Conservation (phyloP, 2,329 filamentous ascomycete genomes). For the Arthrobotrys sinensis region DNA sequence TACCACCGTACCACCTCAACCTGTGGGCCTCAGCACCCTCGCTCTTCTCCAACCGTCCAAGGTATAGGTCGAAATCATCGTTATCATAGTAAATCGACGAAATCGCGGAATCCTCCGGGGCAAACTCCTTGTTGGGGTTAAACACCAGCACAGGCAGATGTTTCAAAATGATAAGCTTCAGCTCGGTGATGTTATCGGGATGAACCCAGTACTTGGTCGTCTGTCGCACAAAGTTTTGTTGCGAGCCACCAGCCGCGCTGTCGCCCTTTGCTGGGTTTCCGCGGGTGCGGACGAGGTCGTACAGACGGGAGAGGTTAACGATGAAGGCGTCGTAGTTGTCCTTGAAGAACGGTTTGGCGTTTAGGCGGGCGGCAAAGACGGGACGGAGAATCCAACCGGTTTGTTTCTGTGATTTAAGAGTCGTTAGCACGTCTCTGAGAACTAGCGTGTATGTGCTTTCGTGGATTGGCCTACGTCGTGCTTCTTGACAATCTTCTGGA, state of each 20-base stretch:
- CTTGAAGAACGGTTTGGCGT: conserved; percentile 98
- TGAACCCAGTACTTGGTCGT: conserved; percentile 99
- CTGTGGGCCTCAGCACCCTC: conserved; percentile 97
- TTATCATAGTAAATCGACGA: conserved; percentile 99
- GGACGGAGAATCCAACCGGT: conserved; percentile 94
- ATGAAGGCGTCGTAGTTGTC: conserved; percentile 98
- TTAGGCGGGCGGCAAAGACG: conserved; percentile 94
- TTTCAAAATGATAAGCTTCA: conserved; percentile 98
- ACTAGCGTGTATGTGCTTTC: neutral
- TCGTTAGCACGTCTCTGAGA: neutral
- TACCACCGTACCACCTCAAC: conserved; percentile 96
- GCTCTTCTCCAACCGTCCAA: conserved; percentile 95
- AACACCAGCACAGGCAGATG: conserved; percentile 97
- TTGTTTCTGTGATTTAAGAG: conserved; percentile 78
- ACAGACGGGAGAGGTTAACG: conserved; percentile 92
- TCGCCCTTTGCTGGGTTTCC: conserved; percentile 95
- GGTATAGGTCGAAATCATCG: conserved; percentile 93
- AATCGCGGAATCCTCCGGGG: conserved; percentile 89
- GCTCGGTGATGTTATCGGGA: conserved; percentile 95
- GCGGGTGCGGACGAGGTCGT: conserved; percentile 92
- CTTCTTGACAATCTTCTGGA: conserved; percentile 99
- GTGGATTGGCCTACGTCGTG: conserved; percentile 79
- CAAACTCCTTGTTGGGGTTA: conserved; percentile 97
- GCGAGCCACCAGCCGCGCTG: conserved; percentile 87
- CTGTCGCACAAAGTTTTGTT: conserved; percentile 95